A percentile compares a stretch with the other conserved stretches of the same genome.
phyloP scores from a whole-genome alignment of 805 yeast species.

The Nakazawaea ishiwadae region DNA sequence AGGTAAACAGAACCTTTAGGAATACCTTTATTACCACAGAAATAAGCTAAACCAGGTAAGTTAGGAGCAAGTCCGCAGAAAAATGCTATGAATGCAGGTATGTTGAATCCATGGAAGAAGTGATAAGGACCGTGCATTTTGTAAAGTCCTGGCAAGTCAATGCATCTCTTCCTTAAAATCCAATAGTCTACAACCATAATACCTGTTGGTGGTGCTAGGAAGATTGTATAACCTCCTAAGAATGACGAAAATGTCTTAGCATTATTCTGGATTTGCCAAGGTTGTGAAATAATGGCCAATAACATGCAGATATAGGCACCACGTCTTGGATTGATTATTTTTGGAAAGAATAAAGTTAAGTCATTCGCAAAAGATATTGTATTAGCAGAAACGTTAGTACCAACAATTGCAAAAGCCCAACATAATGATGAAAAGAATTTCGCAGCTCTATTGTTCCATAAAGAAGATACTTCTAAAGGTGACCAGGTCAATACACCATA shows the following conservation, averaged over 20 bases:
- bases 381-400: constrained; percentile 47
- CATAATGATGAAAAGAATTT: constrained; percentile 15
- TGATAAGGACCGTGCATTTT: constrained; percentile 15
- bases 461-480: constrained; percentile 15
- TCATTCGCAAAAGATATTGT: constrained; percentile 57
- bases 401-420: constrained; percentile 28
- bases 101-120: constrained; percentile 17
- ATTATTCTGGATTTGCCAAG: constrained; percentile 17
- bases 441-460: constrained; percentile 19
- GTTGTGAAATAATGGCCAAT: constrained; percentile 21
- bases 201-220: constrained; percentile 19
- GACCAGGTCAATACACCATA: constrained; percentile 17
- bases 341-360: constrained; percentile 50
- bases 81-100: constrained; percentile 16
- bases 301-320: constrained; percentile 31
- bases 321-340: constrained; percentile 52
- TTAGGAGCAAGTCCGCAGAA: constrained; percentile 16
- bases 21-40: constrained; percentile 13
- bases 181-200: constrained; percentile 18
- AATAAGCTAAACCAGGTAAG: constrained; percentile 16
- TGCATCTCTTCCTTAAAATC: constrained; percentile 26
- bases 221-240: constrained; percentile 17
- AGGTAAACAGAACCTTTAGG: constrained; percentile 12
- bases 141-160: constrained; percentile 21
- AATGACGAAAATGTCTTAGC: constrained; percentile 16